Conservation (phyloP, 2,329 filamentous ascomycete species). For the Lachnellula occidentalis region DNA sequence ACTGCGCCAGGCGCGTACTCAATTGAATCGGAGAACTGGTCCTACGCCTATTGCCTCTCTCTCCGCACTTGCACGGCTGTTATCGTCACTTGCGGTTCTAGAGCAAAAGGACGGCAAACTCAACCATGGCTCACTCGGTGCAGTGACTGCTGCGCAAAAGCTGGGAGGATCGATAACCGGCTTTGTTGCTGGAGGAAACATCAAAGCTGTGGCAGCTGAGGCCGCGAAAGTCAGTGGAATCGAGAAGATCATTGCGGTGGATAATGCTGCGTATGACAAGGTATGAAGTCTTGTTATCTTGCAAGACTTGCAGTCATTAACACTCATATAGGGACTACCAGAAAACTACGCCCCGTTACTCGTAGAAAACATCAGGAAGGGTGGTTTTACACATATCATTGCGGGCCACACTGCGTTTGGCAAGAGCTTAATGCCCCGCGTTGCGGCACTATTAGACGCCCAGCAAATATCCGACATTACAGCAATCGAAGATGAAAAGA, state of each 20-base stretch:
- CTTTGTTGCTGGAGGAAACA: conserved; percentile 77
- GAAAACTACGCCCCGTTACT: conserved; percentile 93
- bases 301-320: conserved; percentile 5
- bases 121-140: conserved; percentile 73
- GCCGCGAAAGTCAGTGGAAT: conserved; percentile 85
- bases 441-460: conserved; percentile 84
- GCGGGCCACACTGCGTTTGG: conserved; percentile 92
- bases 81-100: conserved; percentile 85
- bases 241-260: conserved; percentile 84
- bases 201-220: conserved; percentile 71
- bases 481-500: conserved; percentile 80
- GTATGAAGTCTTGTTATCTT: conserved; percentile 38
- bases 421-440: conserved; percentile 87
- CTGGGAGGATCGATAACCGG: conserved; percentile 80
- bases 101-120: conserved; percentile 91
- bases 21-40: conserved; percentile 36
- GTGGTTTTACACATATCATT: conserved; percentile 86
- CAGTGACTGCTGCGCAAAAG: conserved; percentile 80
- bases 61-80: conserved; percentile 60
- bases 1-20: conserved; percentile 31
- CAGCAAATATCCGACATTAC: conserved; percentile 95
- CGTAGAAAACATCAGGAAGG: conserved; percentile 95
- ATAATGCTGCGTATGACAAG: conserved; percentile 90
- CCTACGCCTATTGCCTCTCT: conserved; percentile 33
- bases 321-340: conserved; percentile 61